Conservation (phyloP, 495 filamentous ascomycete genomes). For the Aspergillus homomorphus region DNA sequence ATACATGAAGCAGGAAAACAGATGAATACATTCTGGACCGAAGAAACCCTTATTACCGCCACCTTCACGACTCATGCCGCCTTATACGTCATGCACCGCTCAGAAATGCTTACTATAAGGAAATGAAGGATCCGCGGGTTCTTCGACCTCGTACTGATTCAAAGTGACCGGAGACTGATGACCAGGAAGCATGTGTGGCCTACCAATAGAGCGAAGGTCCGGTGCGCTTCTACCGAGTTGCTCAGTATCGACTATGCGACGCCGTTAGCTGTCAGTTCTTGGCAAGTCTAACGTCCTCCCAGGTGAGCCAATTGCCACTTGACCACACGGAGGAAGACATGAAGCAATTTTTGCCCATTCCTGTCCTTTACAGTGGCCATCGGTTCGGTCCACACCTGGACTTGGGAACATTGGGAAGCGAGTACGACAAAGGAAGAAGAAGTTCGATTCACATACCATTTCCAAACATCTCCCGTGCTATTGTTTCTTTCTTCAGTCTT, state of each 20-base stretch:
- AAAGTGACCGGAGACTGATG: slow-evolving; percentile 28
- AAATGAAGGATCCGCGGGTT: slow-evolving; percentile 23
- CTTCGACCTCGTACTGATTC: slow-evolving; percentile 41
- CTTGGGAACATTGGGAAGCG: too few species aligned
- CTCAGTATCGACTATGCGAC: background rate
- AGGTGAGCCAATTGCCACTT: too few species aligned
- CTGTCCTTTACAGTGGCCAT: too few species aligned
- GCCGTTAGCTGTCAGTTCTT: background rate
- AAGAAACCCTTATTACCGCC: background rate
- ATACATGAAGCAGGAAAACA: slow-evolving; percentile 12
- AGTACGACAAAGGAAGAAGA: background rate
- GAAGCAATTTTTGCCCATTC: too few species aligned
- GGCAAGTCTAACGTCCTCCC: too few species aligned
- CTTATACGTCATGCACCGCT: background rate
- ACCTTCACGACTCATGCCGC: background rate
- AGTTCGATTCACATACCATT: slow-evolving; percentile 22
- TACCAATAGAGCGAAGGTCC: slow-evolving; percentile 30
- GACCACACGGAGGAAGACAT: too few species aligned
- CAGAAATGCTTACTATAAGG: slow-evolving; percentile 8
- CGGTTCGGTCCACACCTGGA: too few species aligned
- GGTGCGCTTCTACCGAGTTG: slow-evolving; percentile 22
- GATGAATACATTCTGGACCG: background rate
- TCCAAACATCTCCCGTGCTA: slow-evolving; percentile 37
- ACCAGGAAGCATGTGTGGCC: slow-evolving; percentile 29
- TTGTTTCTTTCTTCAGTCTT: slow-evolving; percentile 36